Conservation (phyloP, 352 stramenopile species). For the Albugo laibachii region DNA sequence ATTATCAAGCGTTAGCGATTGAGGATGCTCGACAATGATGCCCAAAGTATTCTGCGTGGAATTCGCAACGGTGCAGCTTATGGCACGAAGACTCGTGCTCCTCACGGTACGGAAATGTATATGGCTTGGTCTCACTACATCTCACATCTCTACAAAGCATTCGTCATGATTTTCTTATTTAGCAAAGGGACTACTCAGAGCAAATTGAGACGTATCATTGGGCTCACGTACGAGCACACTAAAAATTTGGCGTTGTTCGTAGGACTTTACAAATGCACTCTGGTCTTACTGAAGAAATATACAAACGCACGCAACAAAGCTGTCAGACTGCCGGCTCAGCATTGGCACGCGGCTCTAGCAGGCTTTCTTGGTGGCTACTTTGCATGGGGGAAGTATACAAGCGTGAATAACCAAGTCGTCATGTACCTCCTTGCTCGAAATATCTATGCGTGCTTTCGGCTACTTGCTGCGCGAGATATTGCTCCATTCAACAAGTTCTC, state of each 20-base stretch:
- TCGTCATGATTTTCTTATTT: slow-evolving; percentile 84
- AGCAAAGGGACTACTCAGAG: slow-evolving; percentile 53
- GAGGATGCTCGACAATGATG: too few relatives aligned
- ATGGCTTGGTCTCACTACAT: background rate
- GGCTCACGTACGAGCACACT: slow-evolving; percentile 70
- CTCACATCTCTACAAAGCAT: slow-evolving; percentile 18
- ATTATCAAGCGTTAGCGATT: too few relatives aligned
- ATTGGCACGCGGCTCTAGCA: slow-evolving; percentile 62
- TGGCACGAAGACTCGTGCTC: slow-evolving; percentile 75
- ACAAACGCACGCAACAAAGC: slow-evolving; percentile 8
- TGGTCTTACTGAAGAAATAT: slow-evolving; percentile 39
- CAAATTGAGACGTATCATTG: slow-evolving; percentile 49
- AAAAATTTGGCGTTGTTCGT: slow-evolving; percentile 79
- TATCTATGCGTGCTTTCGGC: slow-evolving; percentile 43
- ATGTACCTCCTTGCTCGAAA: slow-evolving; percentile 75
- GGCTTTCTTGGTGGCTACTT: slow-evolving; percentile 61
- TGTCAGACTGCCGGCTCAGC: slow-evolving; percentile 43
- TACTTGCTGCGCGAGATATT: slow-evolving; percentile 35
- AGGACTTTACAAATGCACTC: slow-evolving; percentile 67
- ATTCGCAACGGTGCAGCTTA: slow-evolving; percentile 79
- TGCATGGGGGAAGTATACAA: slow-evolving; percentile 68
- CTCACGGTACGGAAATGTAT: slow-evolving; percentile 32
- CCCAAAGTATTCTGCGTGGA: slow-evolving; percentile 36
- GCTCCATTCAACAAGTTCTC: slow-evolving; percentile 37
- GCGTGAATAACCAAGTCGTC: slow-evolving; percentile 80